Evolutionary conservation across 2,329 filamentous ascomycete genomes (phyloP).

Genomic region (Blumeria graminis): DNA sequence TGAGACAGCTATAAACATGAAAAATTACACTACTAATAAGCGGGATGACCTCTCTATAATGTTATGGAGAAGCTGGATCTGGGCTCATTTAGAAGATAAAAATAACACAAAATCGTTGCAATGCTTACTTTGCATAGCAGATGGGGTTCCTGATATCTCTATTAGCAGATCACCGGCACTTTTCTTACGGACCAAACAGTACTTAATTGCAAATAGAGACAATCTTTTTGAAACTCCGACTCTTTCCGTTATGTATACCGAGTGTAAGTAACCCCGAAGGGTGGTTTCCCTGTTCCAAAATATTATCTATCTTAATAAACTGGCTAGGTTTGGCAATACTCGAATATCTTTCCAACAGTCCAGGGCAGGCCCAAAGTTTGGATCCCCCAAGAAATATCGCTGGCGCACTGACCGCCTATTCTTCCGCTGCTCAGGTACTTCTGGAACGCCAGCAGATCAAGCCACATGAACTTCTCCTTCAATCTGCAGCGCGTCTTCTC

Average conservation of each 20-base stretch:
- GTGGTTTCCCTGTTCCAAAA: too few species aligned
- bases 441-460: conserved; percentile 14
- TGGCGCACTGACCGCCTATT: conserved; percentile 22
- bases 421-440: conserved; percentile 21
- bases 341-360: conserved; percentile 29
- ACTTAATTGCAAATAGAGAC: conserved; percentile 28
- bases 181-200: conserved; percentile 28
- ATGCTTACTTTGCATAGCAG: conserved; percentile 18
- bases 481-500: conserved; percentile 41
- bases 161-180: conserved; percentile 9
- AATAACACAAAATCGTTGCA: conserved; percentile 15
- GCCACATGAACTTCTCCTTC: conserved; percentile 39
- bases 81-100: conserved; percentile 9
- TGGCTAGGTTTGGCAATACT: conserved; percentile 27
- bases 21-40: conserved; percentile 16
- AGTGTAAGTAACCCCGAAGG: conserved; percentile 19
- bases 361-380: conserved; percentile 20
- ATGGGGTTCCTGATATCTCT: conserved; percentile 13
- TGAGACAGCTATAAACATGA: conserved; percentile 37
- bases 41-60: conserved; percentile 9
- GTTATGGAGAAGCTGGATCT: conserved; percentile 13
- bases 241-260: conserved; percentile 29
- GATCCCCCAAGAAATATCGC: conserved; percentile 29
- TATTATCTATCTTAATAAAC: neutral
- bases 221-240: conserved; percentile 25